phyloP scores from a whole-genome alignment of 2,329 filamentous ascomycete species.

The Beauveria australis region DNA sequence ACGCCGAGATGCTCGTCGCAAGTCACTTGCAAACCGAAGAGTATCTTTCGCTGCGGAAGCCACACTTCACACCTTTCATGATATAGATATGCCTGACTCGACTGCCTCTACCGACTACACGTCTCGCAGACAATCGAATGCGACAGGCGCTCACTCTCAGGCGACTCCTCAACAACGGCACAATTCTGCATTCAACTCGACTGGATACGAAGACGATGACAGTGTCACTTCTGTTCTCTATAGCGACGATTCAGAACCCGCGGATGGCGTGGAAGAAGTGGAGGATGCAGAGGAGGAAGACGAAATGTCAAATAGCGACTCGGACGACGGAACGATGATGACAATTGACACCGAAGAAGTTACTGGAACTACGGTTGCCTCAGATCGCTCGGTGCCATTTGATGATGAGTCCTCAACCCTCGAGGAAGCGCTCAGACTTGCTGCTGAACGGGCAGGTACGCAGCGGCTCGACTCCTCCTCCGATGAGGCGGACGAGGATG shows the following conservation, averaged over 20 bases:
- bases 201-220: conserved; percentile 39
- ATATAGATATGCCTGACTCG: conserved; percentile 81
- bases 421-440: conserved; percentile 69
- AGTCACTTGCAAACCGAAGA: conserved; percentile 84
- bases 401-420: conserved; percentile 64
- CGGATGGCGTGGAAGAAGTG: conserved; percentile 47
- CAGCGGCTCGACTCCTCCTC: conserved; percentile 49
- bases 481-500: conserved; percentile 44
- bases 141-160: conserved; percentile 22
- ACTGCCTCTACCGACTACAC: conserved; percentile 67
- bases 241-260: conserved; percentile 56
- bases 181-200: conserved; percentile 39
- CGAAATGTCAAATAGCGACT: conserved; percentile 41
- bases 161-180: background rate
- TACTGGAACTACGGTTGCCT: conserved; percentile 59
- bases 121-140: conserved; percentile 62
- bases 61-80: conserved; percentile 94
- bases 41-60: conserved; percentile 97
- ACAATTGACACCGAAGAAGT: conserved; percentile 73
- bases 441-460: conserved; percentile 67
- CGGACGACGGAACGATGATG: conserved; percentile 73
- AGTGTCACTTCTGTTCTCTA: conserved; percentile 71
- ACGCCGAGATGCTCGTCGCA: conserved; percentile 78
- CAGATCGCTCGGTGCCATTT: conserved; percentile 44
- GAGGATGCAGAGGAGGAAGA: conserved; percentile 42